These are phyloP conservation scores for Fusarium scirpi DNA, from an alignment of 2,329 filamentous ascomycete species.

Conservation along the genomic window DNA sequence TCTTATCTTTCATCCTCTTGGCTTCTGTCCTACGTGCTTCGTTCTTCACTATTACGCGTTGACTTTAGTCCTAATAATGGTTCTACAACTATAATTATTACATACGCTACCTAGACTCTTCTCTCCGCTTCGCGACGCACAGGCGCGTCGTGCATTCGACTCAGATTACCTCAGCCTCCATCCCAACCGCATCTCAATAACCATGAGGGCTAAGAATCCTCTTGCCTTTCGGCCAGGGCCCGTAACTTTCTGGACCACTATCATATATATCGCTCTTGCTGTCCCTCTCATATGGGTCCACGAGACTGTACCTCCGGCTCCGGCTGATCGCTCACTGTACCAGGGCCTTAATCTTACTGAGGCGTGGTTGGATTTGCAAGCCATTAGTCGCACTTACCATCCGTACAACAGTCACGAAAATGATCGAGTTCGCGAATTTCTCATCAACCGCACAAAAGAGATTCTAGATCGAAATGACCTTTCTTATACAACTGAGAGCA, in stretches of 20 bases:
- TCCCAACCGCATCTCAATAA: slow-evolving; percentile 11
- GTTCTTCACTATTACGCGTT: slow-evolving; percentile 19
- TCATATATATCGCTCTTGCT: slow-evolving; percentile 82
- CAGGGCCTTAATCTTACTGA: slow-evolving; percentile 82
- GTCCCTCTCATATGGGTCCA: slow-evolving; percentile 80
- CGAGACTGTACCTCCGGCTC: slow-evolving; percentile 77
- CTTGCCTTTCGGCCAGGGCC: slow-evolving; percentile 84
- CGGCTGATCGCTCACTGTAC: slow-evolving; percentile 60
- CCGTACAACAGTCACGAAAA: slow-evolving; percentile 90
- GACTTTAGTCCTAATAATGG: slow-evolving; percentile 24
- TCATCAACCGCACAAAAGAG: slow-evolving; percentile 76
- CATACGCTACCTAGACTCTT: slow-evolving; percentile 4
- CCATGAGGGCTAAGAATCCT: slow-evolving; percentile 59
- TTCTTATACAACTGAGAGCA: slow-evolving; percentile 57
- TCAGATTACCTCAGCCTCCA: slow-evolving; percentile 19
- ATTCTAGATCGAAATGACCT: slow-evolving; percentile 75
- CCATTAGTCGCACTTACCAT: slow-evolving; percentile 80
- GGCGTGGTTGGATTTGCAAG: slow-evolving; percentile 86
- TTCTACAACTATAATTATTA: slow-evolving; percentile 22
- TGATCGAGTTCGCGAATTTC: slow-evolving; percentile 81
- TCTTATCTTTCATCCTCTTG: slow-evolving; percentile 27
- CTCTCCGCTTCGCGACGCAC: slow-evolving; percentile 8
- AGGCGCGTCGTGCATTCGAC: slow-evolving; percentile 15
- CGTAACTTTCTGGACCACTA: slow-evolving; percentile 82
- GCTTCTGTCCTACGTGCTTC: slow-evolving; percentile 26